Evolutionary conservation across 352 stramenopile genomes (phyloP), one percentile per base, ranked within the genome.

Genomic region (Halophytophthora polymorphica): DNA sequence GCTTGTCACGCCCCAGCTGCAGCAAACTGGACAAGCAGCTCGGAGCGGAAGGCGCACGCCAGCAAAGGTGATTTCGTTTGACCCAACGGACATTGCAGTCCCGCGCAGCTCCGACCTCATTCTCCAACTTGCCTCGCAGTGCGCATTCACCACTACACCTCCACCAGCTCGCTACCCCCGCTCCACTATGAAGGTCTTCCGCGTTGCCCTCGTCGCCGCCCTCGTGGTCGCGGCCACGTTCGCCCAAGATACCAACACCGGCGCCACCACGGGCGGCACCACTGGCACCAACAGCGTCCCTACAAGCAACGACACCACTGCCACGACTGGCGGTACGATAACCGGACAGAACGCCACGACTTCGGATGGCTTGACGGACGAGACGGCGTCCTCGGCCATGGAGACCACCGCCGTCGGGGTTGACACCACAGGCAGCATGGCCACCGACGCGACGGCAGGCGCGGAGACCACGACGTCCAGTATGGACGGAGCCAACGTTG

Each of bases 141-240:
- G 15, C 41, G 11, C 48, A 58, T 45, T 62, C 48, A 43, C 38
- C 28, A 18, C 39, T 28, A 39, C 44, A n/a, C 40, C 25, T 29
- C 11, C 50, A 35, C 22, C 34, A 33, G 12, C 25, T 25, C 33
- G 11, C 2, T 37, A 53, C 29, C 14, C 29, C 29, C 14, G 7
- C 33, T 29, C 48, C 31, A 28, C 35, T 14, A 69, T 70, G 61
- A 59, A 70, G 43, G 37, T 70, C 43, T 47, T 56, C 37, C 61
- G 48, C 22, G 25, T 58, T 28, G 40, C 50, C 17, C n/a, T 66
- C 22, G 50, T 55, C 21, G 54, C 45, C 21, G 47, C 61, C 17
- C 28, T 70, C 10, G 61, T 39, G 15, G 11, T 70, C 51, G 62
- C 41, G 11, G 47, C 46, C 22, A 22, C 19, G n/a, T 57, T 19